Evolutionary conservation across 305 asterid species (phyloP).

Genomic region (Fraxinus nigra): DNA sequence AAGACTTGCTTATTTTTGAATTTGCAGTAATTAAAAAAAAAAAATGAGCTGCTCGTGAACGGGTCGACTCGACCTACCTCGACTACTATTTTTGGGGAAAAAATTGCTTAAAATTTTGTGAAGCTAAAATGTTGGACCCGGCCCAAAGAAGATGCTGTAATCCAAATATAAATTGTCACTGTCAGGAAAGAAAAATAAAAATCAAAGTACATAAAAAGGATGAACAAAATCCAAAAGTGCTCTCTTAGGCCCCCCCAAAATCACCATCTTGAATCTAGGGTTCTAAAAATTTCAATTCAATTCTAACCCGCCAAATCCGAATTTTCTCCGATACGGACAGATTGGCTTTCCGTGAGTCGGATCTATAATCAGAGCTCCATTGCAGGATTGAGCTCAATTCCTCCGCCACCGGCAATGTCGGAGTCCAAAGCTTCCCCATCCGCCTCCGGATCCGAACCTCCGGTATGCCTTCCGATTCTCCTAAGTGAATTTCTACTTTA

Average conservation of each 20-base stretch:
- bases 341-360: slow-evolving; percentile 50
- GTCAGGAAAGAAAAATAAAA: slow-evolving; percentile 23
- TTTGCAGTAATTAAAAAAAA: too few relatives aligned
- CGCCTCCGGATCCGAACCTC: slow-evolving; percentile 47
- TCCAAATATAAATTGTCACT: neutral
- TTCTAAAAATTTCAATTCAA: slow-evolving; percentile 39
- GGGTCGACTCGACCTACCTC: neutral
- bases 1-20: neutral
- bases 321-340: slow-evolving; percentile 5
- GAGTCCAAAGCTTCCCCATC: slow-evolving; percentile 49
- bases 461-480: slow-evolving; percentile 28
- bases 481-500: slow-evolving; percentile 28
- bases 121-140: neutral
- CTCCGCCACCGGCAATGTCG: slow-evolving; percentile 69
- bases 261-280: slow-evolving; percentile 65
- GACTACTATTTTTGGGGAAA: neutral
- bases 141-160: neutral
- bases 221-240: slow-evolving; percentile 42
- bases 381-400: slow-evolving; percentile 58
- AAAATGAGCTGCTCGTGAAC: neutral
- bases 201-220: neutral
- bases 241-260: slow-evolving; percentile 35
- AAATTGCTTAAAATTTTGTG: neutral
- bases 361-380: slow-evolving; percentile 49
- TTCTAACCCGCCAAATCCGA: slow-evolving; percentile 45